These are phyloP conservation scores for Naematelia encephala DNA, from an alignment of 768 basidiomycete species.

Conservation along the genomic window DNA sequence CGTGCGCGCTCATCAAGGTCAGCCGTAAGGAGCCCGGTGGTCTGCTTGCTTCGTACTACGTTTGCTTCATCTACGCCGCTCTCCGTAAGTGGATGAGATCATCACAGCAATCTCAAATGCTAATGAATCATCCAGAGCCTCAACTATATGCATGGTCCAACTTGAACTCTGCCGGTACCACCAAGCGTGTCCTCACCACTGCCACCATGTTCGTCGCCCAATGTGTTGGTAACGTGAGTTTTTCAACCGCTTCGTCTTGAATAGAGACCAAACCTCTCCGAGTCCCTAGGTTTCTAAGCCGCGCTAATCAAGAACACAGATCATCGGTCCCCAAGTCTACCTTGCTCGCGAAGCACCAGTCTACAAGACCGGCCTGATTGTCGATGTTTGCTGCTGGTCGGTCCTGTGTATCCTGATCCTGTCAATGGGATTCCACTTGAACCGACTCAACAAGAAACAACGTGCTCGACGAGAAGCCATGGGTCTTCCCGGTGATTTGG, in stretches of 20 bases:
- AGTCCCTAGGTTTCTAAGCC: no score
- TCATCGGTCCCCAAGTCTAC: conserved; percentile 45
- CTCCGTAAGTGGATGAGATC: no score
- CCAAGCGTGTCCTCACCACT: conserved; percentile 22
- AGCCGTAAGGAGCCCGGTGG: conserved; percentile 26
- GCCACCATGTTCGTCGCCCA: conserved; percentile 17
- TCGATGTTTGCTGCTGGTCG: conserved; percentile 42
- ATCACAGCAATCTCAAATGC: no score
- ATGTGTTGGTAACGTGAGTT: not conserved
- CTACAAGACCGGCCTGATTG: conserved; percentile 41
- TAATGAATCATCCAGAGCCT: no score
- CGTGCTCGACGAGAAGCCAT: conserved; percentile 32
- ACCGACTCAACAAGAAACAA: conserved; percentile 36
- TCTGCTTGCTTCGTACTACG: conserved; percentile 30
- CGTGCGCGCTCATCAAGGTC: conserved; percentile 36
- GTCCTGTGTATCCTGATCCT: conserved; percentile 31
- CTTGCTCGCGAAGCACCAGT: conserved; percentile 30
- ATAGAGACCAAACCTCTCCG: no score
- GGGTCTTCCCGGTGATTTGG: conserved; percentile 33
- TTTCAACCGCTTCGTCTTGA: no score
- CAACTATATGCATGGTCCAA: conserved; percentile 21
- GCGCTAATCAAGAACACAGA: not conserved
- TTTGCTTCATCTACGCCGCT: not conserved
- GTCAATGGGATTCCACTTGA: conserved; percentile 42
- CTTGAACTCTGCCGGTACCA: conserved; percentile 25